phyloP scores from a whole-genome alignment of 805 yeast genomes.

The Blastobotrys attinorum region DNA sequence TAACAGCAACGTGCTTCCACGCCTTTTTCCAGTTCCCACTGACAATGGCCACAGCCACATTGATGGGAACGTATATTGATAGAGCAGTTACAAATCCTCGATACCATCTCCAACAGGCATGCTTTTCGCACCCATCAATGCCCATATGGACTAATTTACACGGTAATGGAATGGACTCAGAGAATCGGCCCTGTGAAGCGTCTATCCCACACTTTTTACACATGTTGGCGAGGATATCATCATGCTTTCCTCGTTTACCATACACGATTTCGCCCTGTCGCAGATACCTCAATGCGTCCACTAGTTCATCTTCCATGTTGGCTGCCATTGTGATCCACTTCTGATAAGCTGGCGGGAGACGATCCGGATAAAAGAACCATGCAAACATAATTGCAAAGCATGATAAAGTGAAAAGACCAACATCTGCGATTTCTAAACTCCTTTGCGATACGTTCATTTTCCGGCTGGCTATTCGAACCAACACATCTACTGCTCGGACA shows the following conservation, averaged over 20 bases:
- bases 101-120: constrained; percentile 38
- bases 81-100: constrained; percentile 37
- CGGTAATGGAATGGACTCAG: constrained; percentile 29
- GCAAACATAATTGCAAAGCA: constrained; percentile 24
- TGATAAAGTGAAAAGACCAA: constrained; percentile 15
- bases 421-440: constrained; percentile 8
- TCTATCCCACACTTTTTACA: constrained; percentile 32
- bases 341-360: constrained; percentile 37
- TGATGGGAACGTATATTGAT: constrained; percentile 36
- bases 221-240: constrained; percentile 28
- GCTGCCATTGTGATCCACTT: constrained; percentile 45
- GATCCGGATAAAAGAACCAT: constrained; percentile 31
- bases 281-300: constrained; percentile 29
- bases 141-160: constrained; percentile 38
- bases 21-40: constrained; percentile 12
- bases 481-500: constrained; percentile 15
- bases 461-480: constrained; percentile 6
- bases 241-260: constrained; percentile 28
- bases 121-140: constrained; percentile 37
- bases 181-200: constrained; percentile 28
- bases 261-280: constrained; percentile 30
- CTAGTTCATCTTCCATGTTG: constrained; percentile 36
- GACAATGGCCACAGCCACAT: constrained; percentile 28
- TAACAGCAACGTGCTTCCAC: constrained; percentile 17
- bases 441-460: not conserved